Base-by-base conservation (phyloP, 106 monocot genomes). In the Ottelia alismoides region DNA sequence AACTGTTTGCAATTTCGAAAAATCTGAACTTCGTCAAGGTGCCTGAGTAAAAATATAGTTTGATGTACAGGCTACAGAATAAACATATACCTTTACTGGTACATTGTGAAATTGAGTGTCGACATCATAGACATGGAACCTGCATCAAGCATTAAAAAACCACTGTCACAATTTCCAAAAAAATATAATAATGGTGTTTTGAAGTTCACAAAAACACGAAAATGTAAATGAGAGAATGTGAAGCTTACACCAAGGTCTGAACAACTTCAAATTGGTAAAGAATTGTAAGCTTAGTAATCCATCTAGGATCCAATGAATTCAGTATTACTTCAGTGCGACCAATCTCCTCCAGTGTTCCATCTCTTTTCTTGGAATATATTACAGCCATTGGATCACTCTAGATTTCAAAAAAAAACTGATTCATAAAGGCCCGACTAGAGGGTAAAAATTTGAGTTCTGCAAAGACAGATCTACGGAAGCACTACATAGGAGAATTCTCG, bases 341-440 rank as follows among this genome's bases (percentile, higher is more conserved):
- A 64, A 83, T 31, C 62, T 84, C 84, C 65, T 75, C 65, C 27
- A 75, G 68, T 31, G 44, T 72, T 40, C 68, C 65, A 49, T 72
- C 60, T 46, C 25, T 55, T 45, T 61, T 75, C 60, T 66, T 75
- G 17, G 23, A 28, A 69, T 75, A 84, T 3, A 84, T 6, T 18
- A 84, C 72, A 53, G 65, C 72, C 71, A 78, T 71, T 47, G 78
- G 83, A 65, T 84, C 83, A 72, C 83, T 84, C 83, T 78, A n/a
- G n/a, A n/a, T n/a, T n/a, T n/a, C n/a, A n/a, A n/a, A n/a, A n/a
- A n/a, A n/a, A n/a, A n/a, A n/a, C n/a, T n/a, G n/a, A n/a, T n/a
- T n/a, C n/a, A n/a, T n/a, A n/a, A n/a, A n/a, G n/a, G n/a, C n/a
- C n/a, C n/a, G n/a, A n/a, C n/a, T n/a, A n/a, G n/a, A n/a, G n/a